Conservation (phyloP, 768 basidiomycete species). For the Rhodocollybia butyracea region DNA sequence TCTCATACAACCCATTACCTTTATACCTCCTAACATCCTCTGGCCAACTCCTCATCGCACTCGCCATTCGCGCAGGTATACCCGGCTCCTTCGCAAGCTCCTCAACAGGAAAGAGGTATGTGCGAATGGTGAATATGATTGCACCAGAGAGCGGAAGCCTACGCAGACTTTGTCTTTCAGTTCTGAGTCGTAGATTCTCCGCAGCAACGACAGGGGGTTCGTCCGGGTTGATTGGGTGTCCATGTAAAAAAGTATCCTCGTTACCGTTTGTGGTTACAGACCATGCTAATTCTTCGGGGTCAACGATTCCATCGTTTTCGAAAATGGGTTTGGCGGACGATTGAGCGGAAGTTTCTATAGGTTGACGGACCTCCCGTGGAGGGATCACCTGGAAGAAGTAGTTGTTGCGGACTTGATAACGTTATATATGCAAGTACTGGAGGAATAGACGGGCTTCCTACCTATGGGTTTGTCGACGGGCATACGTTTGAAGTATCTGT, state of each 20-base stretch:
- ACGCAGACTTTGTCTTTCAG: conserved; percentile 65
- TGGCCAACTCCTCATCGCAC: conserved; percentile 64
- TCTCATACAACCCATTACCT: conserved; percentile 30
- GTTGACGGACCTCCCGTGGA: conserved; percentile 14
- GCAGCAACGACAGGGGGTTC: conserved; percentile 17
- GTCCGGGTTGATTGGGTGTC: conserved; percentile 18
- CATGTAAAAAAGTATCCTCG: conserved; percentile 42
- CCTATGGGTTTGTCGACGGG: conserved; percentile 66
- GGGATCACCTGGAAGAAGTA: conserved; percentile 46
- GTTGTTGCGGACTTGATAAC: conserved; percentile 71
- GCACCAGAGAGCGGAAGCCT: conserved; percentile 62
- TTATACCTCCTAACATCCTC: conserved; percentile 55
- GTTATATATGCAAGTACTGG: too few relatives aligned
- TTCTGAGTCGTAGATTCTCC: conserved; percentile 49
- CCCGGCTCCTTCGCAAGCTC: conserved; percentile 52
- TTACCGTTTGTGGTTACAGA: conserved; percentile 48
- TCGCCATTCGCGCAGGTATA: conserved; percentile 58
- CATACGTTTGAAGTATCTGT: conserved; percentile 67
- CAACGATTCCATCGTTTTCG: conserved; percentile 29
- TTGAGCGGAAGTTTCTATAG: conserved; percentile 11
- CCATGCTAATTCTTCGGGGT: conserved; percentile 70
- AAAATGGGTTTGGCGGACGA: conserved; percentile 11
- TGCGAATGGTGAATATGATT: conserved; percentile 67
- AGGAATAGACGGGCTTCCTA: too few relatives aligned
- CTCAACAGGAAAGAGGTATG: conserved; percentile 55